Conservation (phyloP, 345 rosid genomes). For the Kandelia obovata region DNA sequence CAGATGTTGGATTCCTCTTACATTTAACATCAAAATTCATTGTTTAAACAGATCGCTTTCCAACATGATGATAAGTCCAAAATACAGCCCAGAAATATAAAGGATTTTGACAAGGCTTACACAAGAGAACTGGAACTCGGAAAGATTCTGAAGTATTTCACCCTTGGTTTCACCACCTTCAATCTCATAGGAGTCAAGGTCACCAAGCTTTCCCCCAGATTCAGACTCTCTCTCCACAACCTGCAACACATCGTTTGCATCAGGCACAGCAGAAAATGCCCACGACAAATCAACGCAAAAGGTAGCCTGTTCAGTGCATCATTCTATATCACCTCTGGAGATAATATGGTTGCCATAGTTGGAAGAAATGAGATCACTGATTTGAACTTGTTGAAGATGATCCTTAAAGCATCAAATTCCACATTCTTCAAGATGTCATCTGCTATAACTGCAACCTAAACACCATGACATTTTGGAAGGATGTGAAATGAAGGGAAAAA, state of each 20-base stretch:
- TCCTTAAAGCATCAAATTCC: conserved; percentile 83
- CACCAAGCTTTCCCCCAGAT: conserved; percentile 82
- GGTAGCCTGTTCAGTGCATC: conserved; percentile 12
- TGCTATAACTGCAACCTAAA: conserved; percentile 90
- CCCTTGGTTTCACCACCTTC: conserved; percentile 97
- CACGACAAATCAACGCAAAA: conserved; percentile 6
- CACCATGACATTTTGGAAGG: conserved; percentile 9
- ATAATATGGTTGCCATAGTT: conserved; percentile 72
- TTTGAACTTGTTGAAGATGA: conserved; percentile 87
- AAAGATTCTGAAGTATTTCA: conserved; percentile 83
- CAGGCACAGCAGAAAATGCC: neutral
- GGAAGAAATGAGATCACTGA: conserved; percentile 75
- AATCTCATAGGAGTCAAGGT: conserved; percentile 87
- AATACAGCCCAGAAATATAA: neutral
- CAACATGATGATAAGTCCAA: neutral
- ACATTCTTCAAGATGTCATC: conserved; percentile 96
- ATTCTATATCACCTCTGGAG: conserved; percentile 65
- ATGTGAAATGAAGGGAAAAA: neutral
- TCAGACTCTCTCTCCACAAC: conserved; percentile 84
- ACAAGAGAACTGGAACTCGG: conserved; percentile 97
- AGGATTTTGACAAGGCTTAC: conserved; percentile 44
- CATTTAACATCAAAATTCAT: conserved; percentile 1
- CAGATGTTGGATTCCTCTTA: neutral
- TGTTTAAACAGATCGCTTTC: neutral
- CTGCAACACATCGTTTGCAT: conserved; percentile 30